Percentiles rank a stretch among this genome's conserved stretches.
phyloP scores from a whole-genome alignment of 768 basidiomycete species.

The Rhizopogon vinicolor region DNA sequence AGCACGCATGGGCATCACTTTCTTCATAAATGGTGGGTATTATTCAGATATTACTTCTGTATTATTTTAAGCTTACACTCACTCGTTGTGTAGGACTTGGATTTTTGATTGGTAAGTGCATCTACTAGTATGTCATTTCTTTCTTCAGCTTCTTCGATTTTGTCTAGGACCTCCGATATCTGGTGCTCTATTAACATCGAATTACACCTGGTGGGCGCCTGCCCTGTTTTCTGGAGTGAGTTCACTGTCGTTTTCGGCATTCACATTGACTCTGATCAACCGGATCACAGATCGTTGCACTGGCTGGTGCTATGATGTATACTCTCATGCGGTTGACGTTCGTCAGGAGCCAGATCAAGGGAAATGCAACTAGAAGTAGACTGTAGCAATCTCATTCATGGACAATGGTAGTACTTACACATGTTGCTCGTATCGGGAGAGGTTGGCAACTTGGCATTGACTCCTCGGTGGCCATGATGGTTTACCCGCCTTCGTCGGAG shows the following conservation, averaged over 20 bases:
- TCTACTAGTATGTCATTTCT: background rate
- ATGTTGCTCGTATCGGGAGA: too few relatives aligned
- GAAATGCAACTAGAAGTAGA: too few relatives aligned
- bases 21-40: slow-evolving; percentile 34
- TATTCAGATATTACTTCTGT: background rate
- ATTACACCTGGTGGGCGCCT: slow-evolving; percentile 55
- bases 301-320: background rate
- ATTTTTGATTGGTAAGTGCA: slow-evolving; percentile 13
- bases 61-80: background rate
- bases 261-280: background rate
- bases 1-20: slow-evolving; percentile 43
- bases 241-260: background rate
- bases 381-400: too few relatives aligned
- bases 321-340: too few relatives aligned
- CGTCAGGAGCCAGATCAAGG: too few relatives aligned
- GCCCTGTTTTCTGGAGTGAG: slow-evolving; percentile 45
- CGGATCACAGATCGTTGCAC: background rate
- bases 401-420: too few relatives aligned
- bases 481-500: too few relatives aligned
- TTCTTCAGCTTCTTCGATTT: slow-evolving; percentile 14
- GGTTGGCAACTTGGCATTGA: too few relatives aligned
- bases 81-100: slow-evolving; percentile 15
- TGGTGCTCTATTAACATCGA: slow-evolving; percentile 46
- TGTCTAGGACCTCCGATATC: slow-evolving; percentile 48
- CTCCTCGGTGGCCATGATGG: too few relatives aligned